phyloP scores from a whole-genome alignment of 108 stramenopile genomes.

The Cyclotella cryptica region DNA sequence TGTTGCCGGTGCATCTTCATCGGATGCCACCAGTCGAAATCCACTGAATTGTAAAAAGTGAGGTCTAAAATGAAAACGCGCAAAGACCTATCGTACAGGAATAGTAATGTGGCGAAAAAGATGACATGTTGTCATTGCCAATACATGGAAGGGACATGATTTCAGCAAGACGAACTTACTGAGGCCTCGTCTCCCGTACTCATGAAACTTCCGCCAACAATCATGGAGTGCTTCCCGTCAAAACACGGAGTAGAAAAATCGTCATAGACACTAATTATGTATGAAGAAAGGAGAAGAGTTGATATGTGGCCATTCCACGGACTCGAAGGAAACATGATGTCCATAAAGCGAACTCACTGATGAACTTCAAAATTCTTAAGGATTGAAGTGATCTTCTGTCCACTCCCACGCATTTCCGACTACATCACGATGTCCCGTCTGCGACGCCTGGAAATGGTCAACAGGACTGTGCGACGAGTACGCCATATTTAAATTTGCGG shows the following conservation, averaged over 20 bases:
- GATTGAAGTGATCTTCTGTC: slow-evolving; percentile 93
- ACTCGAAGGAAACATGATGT: not conserved
- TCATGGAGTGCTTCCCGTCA: slow-evolving; percentile 95
- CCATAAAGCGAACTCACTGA: slow-evolving; percentile 42
- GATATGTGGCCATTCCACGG: not conserved
- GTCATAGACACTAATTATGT: slow-evolving; percentile 64
- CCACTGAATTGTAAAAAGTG: slow-evolving; percentile 96
- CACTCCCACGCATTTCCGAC: slow-evolving; percentile 97
- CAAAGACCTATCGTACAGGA: slow-evolving; percentile 56
- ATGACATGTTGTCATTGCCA: no score
- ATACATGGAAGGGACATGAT: no score
- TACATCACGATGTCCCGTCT: slow-evolving; percentile 82
- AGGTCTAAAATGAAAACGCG: slow-evolving; percentile 94
- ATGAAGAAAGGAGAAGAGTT: not conserved
- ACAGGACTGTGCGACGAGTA: slow-evolving; percentile 89
- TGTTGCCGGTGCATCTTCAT: slow-evolving; percentile 78
- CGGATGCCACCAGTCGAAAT: slow-evolving; percentile 87
- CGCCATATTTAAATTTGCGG: slow-evolving; percentile 82
- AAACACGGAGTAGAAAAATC: slow-evolving; percentile 97
- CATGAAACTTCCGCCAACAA: slow-evolving; percentile 93
- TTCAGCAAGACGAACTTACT: no score
- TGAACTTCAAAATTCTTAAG: slow-evolving; percentile 89
- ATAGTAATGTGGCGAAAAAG: no score
- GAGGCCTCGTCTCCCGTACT: slow-evolving; percentile 95
- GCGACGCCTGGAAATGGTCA: slow-evolving; percentile 66